Evolutionary conservation across 2,329 filamentous ascomycete genomes (phyloP).

Genomic region (Beauveria bassiana): DNA sequence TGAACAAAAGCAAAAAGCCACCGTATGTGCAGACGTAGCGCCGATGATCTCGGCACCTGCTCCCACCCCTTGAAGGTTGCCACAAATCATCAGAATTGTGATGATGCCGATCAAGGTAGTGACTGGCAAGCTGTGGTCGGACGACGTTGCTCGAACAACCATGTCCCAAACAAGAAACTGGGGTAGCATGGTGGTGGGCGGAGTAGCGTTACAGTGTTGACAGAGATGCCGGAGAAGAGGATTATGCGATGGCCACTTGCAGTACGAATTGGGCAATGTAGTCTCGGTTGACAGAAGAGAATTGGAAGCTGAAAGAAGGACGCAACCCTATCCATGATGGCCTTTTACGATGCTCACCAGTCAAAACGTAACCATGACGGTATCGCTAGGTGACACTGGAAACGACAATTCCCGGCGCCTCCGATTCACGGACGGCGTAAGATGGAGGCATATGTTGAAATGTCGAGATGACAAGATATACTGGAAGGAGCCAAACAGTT

Average conservation of each 20-base stretch:
- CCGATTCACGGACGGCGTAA: too few relatives aligned
- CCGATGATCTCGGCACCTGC: slow-evolving; percentile 1
- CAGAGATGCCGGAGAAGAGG: not conserved
- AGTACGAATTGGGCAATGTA: not conserved
- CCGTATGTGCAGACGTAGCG: not conserved
- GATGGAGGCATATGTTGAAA: not conserved
- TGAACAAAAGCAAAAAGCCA: not conserved
- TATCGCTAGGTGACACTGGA: not conserved
- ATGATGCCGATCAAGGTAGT: not conserved
- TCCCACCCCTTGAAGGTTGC: not conserved
- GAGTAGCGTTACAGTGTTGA: not conserved
- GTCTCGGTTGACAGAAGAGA: not conserved
- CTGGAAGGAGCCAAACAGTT: not conserved
- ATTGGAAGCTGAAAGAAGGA: not conserved
- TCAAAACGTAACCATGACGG: not conserved
- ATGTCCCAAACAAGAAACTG: not conserved
- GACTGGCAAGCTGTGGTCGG: not conserved
- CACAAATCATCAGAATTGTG: not conserved
- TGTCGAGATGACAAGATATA: not conserved
- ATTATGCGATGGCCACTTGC: not conserved
- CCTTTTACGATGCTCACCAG: not conserved
- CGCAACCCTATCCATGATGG: not conserved
- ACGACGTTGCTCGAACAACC: not conserved
- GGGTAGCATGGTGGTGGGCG: not conserved
- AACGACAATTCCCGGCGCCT: not conserved